A percentile compares a stretch with the other conserved stretches of the same genome.
Evolutionary conservation across 2,329 filamentous ascomycete species (phyloP).

Genomic region (Fusarium sp.): DNA sequence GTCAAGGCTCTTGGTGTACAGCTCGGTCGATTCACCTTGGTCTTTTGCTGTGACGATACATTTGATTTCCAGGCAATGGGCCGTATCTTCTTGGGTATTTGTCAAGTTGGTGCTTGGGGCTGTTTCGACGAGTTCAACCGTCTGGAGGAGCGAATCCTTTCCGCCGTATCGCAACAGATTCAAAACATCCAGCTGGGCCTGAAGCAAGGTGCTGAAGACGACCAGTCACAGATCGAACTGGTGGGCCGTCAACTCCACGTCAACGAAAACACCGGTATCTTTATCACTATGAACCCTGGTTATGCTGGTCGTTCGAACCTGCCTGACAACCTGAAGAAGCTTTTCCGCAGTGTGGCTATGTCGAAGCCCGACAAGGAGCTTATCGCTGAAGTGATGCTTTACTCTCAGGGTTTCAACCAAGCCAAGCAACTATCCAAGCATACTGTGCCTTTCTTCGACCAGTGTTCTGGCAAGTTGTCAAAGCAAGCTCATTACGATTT

Average conservation of each 20-base stretch:
- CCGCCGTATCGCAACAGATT: constrained; percentile 98
- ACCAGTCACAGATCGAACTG: constrained; percentile 90
- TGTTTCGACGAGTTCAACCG: constrained; percentile 99
- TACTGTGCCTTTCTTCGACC: constrained; percentile 98
- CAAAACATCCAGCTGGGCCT: constrained; percentile 98
- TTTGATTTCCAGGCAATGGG: constrained; percentile 99
- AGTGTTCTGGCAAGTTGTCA: constrained; percentile 82
- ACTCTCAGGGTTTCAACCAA: constrained; percentile 98
- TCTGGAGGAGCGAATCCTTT: constrained; percentile 96
- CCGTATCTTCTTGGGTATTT: constrained; percentile 98
- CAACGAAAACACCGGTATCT: constrained; percentile 94
- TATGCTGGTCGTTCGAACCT: constrained; percentile 98
- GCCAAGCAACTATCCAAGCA: constrained; percentile 94
- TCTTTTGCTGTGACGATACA: constrained; percentile 99
- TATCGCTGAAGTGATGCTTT: constrained; percentile 99
- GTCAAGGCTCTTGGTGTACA: constrained; percentile 98
- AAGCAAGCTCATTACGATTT: constrained; percentile 99
- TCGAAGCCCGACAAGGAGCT: constrained; percentile 99
- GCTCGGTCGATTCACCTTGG: constrained; percentile 95
- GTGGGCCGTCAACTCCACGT: constrained; percentile 91
- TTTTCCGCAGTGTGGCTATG: constrained; percentile 99
- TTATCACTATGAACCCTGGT: constrained; percentile 99
- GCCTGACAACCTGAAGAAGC: constrained; percentile 98
- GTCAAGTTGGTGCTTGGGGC: constrained; percentile 98
- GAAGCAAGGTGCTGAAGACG: constrained; percentile 83